Percentiles rank a stretch among this genome's conserved stretches.
Conservation (phyloP, 2,329 filamentous ascomycete species). For the Trichoderma sp. region DNA sequence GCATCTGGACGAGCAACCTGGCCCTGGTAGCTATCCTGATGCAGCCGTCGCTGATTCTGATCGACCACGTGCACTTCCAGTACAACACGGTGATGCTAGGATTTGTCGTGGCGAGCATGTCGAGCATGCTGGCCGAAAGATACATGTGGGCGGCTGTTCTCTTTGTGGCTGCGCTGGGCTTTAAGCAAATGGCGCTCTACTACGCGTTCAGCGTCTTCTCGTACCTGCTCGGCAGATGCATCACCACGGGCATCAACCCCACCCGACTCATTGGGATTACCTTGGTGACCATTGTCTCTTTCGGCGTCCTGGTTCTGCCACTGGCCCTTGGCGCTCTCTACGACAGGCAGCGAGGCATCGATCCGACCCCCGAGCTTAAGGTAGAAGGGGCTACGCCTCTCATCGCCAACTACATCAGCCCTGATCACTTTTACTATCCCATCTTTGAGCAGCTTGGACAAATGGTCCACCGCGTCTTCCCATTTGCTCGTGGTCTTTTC, state of each 20-base stretch:
- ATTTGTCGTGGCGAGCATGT: constrained; percentile 81
- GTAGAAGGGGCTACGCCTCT: constrained; percentile 53
- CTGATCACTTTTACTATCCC: constrained; percentile 71
- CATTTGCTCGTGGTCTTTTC: constrained; percentile 92
- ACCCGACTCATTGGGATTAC: constrained; percentile 74
- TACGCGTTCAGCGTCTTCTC: constrained; percentile 93
- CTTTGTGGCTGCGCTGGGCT: constrained; percentile 90
- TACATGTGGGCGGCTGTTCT: constrained; percentile 89
- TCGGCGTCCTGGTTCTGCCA: constrained; percentile 74
- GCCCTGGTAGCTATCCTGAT: constrained; percentile 88
- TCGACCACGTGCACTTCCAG: constrained; percentile 96
- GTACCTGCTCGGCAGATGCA: constrained; percentile 82
- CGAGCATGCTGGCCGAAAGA: constrained; percentile 82
- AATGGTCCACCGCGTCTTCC: constrained; percentile 88
- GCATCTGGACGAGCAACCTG: constrained; percentile 79
- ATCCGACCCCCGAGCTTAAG: constrained; percentile 58
- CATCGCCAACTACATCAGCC: constrained; percentile 61
- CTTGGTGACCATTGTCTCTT: constrained; percentile 70
- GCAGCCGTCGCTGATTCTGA: constrained; percentile 86
- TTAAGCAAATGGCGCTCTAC: constrained; percentile 99
- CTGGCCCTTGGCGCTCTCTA: constrained; percentile 72
- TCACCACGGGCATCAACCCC: constrained; percentile 72
- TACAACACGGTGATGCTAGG: constrained; percentile 99
- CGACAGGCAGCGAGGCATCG: constrained; percentile 66
- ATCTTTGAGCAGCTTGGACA: constrained; percentile 78